These are phyloP conservation scores for Hyphopichia wangnamkhiaoensis DNA, from an alignment of 1,139 yeast genomes.

Conservation along the genomic window DNA sequence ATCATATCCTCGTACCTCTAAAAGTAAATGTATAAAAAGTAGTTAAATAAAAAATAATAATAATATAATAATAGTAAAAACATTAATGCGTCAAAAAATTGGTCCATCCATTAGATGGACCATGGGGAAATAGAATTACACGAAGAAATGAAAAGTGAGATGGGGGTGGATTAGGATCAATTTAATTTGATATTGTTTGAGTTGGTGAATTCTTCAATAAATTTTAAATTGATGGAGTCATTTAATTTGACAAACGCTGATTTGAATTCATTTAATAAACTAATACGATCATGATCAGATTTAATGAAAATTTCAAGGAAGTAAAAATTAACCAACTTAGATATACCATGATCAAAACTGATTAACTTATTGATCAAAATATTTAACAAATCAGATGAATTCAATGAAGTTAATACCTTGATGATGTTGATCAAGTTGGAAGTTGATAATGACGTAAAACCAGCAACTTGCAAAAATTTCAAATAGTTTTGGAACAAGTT, in stretches of 20 bases:
- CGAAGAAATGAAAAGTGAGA: no score
- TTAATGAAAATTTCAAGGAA: slow-evolving; percentile 27
- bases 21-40: background rate
- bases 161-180: background rate
- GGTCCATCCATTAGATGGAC: no score
- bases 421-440: slow-evolving; percentile 28
- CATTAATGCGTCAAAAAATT: no score
- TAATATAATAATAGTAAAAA: no score
- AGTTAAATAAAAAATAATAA: no score
- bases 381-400: slow-evolving; percentile 26
- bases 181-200: background rate
- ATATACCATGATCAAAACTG: slow-evolving; percentile 9
- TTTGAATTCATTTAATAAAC: slow-evolving; percentile 19
- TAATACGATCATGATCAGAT: slow-evolving; percentile 15
- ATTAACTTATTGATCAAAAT: slow-evolving; percentile 31
- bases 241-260: slow-evolving; percentile 16
- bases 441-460: slow-evolving; percentile 20
- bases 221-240: slow-evolving; percentile 18
- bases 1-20: background rate
- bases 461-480: slow-evolving; percentile 23
- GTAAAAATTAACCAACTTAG: slow-evolving; percentile 26
- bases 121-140: no score
- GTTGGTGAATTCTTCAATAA: slow-evolving; percentile 1
- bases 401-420: slow-evolving; percentile 25
- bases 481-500: slow-evolving; percentile 15